Evolutionary conservation across 345 rosid genomes (phyloP), one percentile per base, ranked within the genome.

Genomic region (Brassica cretica): DNA sequence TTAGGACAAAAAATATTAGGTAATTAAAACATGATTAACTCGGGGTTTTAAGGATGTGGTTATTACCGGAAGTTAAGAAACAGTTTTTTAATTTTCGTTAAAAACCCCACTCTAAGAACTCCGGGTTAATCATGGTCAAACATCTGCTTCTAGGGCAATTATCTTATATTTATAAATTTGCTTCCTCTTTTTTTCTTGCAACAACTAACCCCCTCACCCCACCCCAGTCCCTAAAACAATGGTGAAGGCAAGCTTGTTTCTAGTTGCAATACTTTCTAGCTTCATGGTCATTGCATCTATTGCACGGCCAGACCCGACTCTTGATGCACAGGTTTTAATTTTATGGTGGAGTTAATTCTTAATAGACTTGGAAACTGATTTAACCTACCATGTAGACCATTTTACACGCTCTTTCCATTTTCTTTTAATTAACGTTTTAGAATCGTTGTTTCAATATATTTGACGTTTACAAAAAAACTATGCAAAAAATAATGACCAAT

Each of bases 221-320:
- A 33, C 37, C 49, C 14, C 14, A 10, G 1, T 9, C 14, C 14
- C 49, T 9, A 44, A 44, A 44, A 44, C 15, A 44, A 44, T 30
- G 73, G 64, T 7, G 12, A 70, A 55, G 18, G 7, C 46, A 55
- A 70, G 35, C 12, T 32, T 70, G 73, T 27, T 70, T 30, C 46
- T 70, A 18, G 33, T 61, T 11, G 53, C 53, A 12, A 44, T 12
- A 44, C 5, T 53, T 69, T 0, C 55, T 25, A 16, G 46, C 16
- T 53, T 70, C 16, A 55, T 70, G 18, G 49, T 32, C 14, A 55
- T 3, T 12, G 11, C 49, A 16, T 55, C 64, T 16, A 32, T 70
- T 32, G 73, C 73, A 8, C 49, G 62, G 41, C 62, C 44, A 16
- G 16, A 53, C 10, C 44, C 63, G 10, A 30, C 5, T 30, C 16